A percentile compares a stretch with the other conserved stretches of the same genome.
phyloP scores from a whole-genome alignment of 148 eudicot genomes.

The Salicornia ramosissima region DNA sequence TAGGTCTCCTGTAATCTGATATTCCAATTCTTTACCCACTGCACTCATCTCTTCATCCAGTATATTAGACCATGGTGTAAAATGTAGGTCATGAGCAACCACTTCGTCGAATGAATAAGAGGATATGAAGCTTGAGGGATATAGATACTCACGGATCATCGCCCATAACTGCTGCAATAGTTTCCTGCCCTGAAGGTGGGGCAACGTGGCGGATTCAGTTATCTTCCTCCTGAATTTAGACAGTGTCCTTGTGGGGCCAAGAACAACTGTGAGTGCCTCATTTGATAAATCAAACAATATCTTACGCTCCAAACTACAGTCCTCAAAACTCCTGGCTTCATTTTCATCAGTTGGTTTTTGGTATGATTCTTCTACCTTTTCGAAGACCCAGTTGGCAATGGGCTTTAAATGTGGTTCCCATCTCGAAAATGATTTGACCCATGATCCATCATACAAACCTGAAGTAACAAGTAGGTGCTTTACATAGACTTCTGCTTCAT shows the following conservation, averaged over 20 bases:
- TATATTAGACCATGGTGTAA: conserved; percentile 50
- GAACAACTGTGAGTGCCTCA: conserved; percentile 61
- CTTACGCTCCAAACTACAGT: conserved; percentile 45
- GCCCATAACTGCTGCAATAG: conserved; percentile 64
- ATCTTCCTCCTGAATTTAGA: conserved; percentile 48
- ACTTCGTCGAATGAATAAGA: conserved; percentile 48
- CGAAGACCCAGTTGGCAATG: conserved; percentile 50
- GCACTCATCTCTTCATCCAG: conserved; percentile 55
- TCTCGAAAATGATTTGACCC: conserved; percentile 43
- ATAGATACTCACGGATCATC: conserved; percentile 38
- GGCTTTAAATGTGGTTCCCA: conserved; percentile 75
- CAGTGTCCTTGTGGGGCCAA: conserved; percentile 43
- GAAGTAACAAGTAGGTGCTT: conserved; percentile 71
- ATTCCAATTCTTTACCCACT: conserved; percentile 60
- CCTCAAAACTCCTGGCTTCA: conserved; percentile 29
- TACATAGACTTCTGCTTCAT: conserved; percentile 64
- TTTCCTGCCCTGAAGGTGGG: conserved; percentile 49
- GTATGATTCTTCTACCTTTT: conserved; percentile 69
- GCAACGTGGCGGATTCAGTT: conserved; percentile 24
- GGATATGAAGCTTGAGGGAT: conserved; percentile 41
- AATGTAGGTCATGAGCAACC: conserved; percentile 55
- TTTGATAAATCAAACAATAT: conserved; percentile 63
- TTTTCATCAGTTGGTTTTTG: conserved; percentile 26
- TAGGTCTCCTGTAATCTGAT: conserved; percentile 45
- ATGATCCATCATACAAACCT: conserved; percentile 60